Percentiles rank a stretch among this genome's conserved stretches.
Conservation (phyloP, 2,329 filamentous ascomycete species). For the Aspergillus pseudotamarii region DNA sequence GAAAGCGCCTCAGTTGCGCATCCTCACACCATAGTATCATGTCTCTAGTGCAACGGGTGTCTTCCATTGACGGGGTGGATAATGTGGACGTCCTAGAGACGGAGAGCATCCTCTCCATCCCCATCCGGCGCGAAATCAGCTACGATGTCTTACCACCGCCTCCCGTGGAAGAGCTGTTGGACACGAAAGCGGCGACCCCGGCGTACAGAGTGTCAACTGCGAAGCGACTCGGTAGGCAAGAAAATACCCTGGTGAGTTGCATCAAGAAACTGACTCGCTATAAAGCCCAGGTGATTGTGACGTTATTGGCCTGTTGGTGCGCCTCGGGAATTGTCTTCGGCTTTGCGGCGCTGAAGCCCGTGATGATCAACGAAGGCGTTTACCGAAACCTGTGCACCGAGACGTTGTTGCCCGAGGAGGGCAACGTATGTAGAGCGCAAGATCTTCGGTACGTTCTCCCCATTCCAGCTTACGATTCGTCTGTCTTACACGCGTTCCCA, state of each 20-base stretch:
- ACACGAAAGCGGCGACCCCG: slow-evolving; percentile 48
- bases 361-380: slow-evolving; percentile 72
- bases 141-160: slow-evolving; percentile 51
- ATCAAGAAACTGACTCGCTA: slow-evolving; percentile 9
- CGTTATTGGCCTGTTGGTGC: slow-evolving; percentile 71
- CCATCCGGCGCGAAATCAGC: slow-evolving; percentile 31
- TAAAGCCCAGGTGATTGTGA: slow-evolving; percentile 62
- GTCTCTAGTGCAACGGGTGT: slow-evolving; percentile 2
- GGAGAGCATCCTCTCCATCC: slow-evolving; percentile 4
- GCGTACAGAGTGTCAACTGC: slow-evolving; percentile 52
- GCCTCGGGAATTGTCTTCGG: slow-evolving; percentile 81
- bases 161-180: slow-evolving; percentile 37
- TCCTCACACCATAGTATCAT: background rate
- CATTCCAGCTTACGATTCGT: slow-evolving; percentile 23
- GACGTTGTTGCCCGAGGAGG: slow-evolving; percentile 53
- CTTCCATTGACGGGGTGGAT: background rate
- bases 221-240: slow-evolving; percentile 35
- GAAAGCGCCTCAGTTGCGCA: background rate
- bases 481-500: slow-evolving; percentile 17
- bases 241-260: background rate
- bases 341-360: slow-evolving; percentile 81
- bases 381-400: slow-evolving; percentile 67
- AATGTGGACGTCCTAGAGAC: background rate
- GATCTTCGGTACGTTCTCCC: slow-evolving; percentile 50
- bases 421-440: slow-evolving; percentile 60